Evolutionary conservation across 306 rosid genomes (phyloP).

Genomic region (Corylus heterophylla): DNA sequence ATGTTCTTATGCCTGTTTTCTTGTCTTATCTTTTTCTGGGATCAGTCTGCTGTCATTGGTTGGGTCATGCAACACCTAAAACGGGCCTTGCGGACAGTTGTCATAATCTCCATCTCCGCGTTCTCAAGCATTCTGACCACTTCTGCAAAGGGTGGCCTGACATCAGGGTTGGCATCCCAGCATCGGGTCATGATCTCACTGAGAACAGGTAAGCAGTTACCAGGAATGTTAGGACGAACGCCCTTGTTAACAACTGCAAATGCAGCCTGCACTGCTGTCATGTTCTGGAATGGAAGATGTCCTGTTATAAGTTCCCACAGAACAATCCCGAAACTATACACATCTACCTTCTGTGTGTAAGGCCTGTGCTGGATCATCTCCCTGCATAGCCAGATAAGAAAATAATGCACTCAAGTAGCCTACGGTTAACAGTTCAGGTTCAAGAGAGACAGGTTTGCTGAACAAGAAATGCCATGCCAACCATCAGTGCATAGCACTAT

Average conservation of each 20-base stretch:
- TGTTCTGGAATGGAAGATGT: constrained; percentile 94
- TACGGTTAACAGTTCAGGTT: neutral
- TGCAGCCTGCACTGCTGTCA: constrained; percentile 99
- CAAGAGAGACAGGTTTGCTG: neutral
- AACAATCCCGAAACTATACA: constrained; percentile 94
- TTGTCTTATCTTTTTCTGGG: constrained; percentile 28
- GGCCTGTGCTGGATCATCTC: constrained; percentile 99
- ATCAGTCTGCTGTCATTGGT: constrained; percentile 89
- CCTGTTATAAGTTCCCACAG: constrained; percentile 98
- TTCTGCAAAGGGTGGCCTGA: constrained; percentile 77
- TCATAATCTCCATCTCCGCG: constrained; percentile 87
- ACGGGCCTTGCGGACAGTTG: constrained; percentile 91
- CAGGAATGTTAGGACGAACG: constrained; percentile 80
- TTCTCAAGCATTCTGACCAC: constrained; percentile 89
- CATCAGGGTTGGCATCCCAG: constrained; percentile 97
- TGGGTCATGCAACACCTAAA: constrained; percentile 93
- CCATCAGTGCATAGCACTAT: neutral
- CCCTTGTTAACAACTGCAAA: constrained; percentile 93
- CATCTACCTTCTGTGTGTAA: constrained; percentile 92
- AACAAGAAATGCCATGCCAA: neutral
- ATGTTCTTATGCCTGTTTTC: constrained; percentile 36
- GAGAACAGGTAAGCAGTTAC: constrained; percentile 81
- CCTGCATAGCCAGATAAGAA: constrained; percentile 49
- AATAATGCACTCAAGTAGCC: neutral
- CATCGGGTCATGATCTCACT: constrained; percentile 93